These are phyloP conservation scores for Neurospora tetrasperma DNA, from an alignment of 495 filamentous ascomycete genomes.

Conservation along the genomic window DNA sequence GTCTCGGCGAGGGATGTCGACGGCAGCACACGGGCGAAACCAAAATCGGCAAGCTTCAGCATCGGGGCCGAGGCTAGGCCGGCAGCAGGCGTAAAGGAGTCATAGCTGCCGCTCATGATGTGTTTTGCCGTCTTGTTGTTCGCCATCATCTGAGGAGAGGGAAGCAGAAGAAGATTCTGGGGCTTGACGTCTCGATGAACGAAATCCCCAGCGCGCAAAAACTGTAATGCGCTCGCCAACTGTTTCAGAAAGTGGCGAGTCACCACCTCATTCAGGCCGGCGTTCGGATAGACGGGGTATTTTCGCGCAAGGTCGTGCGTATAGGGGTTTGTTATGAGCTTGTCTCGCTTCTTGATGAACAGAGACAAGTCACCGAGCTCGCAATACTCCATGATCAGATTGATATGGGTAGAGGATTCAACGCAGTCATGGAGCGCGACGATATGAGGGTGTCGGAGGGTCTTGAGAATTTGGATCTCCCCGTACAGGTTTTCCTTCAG, in stretches of 20 bases:
- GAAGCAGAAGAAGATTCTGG: constrained; percentile 86
- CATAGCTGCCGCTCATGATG: constrained; percentile 53
- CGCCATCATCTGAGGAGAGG: constrained; percentile 55
- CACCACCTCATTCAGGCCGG: constrained; percentile 85
- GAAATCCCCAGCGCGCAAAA: constrained; percentile 70
- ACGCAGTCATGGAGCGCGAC: constrained; percentile 90
- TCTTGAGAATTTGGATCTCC: constrained; percentile 90
- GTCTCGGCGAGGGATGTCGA: constrained; percentile 88
- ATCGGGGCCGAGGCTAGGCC: constrained; percentile 84
- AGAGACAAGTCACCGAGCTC: constrained; percentile 84
- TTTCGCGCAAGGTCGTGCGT: constrained; percentile 80
- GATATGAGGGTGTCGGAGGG: constrained; percentile 89
- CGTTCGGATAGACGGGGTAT: constrained; percentile 71
- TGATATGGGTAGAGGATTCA: constrained; percentile 77
- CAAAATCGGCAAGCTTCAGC: constrained; percentile 96
- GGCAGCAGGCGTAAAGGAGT: constrained; percentile 67
- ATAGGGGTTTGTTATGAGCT: constrained; percentile 59
- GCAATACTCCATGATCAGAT: constrained; percentile 98
- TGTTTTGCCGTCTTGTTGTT: constrained; percentile 31
- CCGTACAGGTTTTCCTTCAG: constrained; percentile 89
- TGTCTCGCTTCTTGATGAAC: constrained; percentile 89
- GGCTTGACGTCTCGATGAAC: constrained; percentile 97
- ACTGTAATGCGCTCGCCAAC: constrained; percentile 83
- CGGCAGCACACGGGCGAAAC: constrained; percentile 85
- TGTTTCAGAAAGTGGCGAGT: constrained; percentile 95